phyloP scores from a whole-genome alignment of 805 yeast species.

The Candida saitoana region DNA sequence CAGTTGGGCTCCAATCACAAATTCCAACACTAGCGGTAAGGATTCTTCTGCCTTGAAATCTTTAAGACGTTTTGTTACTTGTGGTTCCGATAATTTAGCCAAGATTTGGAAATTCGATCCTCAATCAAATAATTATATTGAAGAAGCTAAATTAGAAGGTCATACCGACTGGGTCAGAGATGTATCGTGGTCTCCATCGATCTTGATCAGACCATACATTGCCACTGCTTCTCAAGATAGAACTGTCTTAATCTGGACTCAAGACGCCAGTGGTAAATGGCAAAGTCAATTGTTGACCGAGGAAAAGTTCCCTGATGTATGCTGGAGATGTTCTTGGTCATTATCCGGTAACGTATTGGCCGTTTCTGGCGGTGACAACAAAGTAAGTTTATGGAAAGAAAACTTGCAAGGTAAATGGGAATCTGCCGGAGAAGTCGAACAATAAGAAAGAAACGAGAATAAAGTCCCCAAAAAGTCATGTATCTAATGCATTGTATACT shows the following conservation, averaged over 20 bases:
- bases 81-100: slow-evolving; percentile 92
- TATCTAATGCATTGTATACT: too few relatives aligned
- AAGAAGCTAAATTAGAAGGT: slow-evolving; percentile 78
- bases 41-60: slow-evolving; percentile 29
- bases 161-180: slow-evolving; percentile 99
- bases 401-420: slow-evolving; percentile 93
- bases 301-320: slow-evolving; percentile 91
- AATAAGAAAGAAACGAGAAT: slow-evolving; percentile 46
- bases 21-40: slow-evolving; percentile 16
- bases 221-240: slow-evolving; percentile 97
- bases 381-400: slow-evolving; percentile 95
- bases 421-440: slow-evolving; percentile 93
- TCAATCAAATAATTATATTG: slow-evolving; percentile 51
- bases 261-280: slow-evolving; percentile 70
- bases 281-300: slow-evolving; percentile 67
- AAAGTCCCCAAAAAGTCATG: too few relatives aligned
- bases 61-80: slow-evolving; percentile 78
- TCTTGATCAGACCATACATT: slow-evolving; percentile 79
- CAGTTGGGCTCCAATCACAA: slow-evolving; percentile 79
- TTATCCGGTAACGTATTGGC: slow-evolving; percentile 93
- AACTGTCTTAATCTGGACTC: slow-evolving; percentile 93
- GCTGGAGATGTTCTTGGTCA: slow-evolving; percentile 99
- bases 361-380: slow-evolving; percentile 92
- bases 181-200: slow-evolving; percentile 96
- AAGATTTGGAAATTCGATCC: slow-evolving; percentile 81